Evolutionary conservation across 2,329 filamentous ascomycete species (phyloP), one percentile per base, ranked within the genome.

Genomic region (Coniella vitis): DNA sequence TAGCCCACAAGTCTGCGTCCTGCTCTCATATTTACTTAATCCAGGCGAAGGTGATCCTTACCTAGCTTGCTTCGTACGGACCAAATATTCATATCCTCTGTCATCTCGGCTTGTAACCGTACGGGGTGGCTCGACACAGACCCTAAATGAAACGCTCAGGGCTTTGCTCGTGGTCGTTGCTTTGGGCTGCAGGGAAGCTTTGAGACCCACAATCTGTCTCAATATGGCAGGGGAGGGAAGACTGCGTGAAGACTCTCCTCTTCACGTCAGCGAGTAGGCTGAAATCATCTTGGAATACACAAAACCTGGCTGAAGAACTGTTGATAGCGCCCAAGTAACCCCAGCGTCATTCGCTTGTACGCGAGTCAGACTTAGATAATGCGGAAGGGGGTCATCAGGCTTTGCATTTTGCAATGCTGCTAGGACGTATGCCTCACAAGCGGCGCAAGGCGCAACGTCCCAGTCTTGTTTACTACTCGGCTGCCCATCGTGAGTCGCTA

Each of bases 371-470:
- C 13, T 38, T 29, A 35, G 37, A 20, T 25, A 41, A 34, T 43
- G 38, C 34, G 20, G 25, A 36, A 14, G 40, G 36, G 44, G 38
- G 22, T 40, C 46, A 48, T 49, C 41, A 45, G 21, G 37, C 48
- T 52, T 52, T 37, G 22, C 25, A 48, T 48, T 52, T 41, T 39
- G 37, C 40, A 45, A 34, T 48, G 36, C 16, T 25, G 37, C 21
- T 46, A 22, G 41, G 25, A 29, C 5, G 25, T 29, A 35, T 49
- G 50, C 47, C 42, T 37, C 34, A 38, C 38, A 34, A 21, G 29
- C 22, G 9, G 35, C 14, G 12, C 10, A 49, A 29, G 48, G 35
- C 34, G 43, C 44, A 37, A 19, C 25, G 21, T 38, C 21, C 29
- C 37, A 34, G 22, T 22, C 19, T 35, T 19, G 38, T 40, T 38